Conservation (phyloP, 208 protist genomes). For the Leptomonas pyrrhocoris region DNA sequence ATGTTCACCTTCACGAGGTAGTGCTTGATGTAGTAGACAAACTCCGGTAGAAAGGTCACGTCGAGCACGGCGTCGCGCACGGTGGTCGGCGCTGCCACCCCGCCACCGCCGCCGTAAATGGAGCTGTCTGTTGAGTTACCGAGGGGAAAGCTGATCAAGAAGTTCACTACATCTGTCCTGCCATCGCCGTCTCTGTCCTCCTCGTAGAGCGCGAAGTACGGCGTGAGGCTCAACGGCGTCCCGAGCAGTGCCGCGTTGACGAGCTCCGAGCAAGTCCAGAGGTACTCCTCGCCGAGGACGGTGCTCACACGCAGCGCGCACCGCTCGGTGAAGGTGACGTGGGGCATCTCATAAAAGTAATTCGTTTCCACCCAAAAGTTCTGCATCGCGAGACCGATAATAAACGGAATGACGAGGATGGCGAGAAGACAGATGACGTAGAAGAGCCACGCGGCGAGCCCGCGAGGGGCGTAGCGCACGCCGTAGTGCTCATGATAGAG, state of each 20-base stretch:
- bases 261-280: constrained; percentile 76
- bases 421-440: constrained; percentile 63
- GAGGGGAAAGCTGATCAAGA: constrained; percentile 67
- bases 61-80: constrained; percentile 51
- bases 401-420: constrained; percentile 57
- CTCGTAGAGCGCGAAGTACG: constrained; percentile 66
- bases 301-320: constrained; percentile 69
- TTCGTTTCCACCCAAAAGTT: constrained; percentile 80
- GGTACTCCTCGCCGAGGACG: constrained; percentile 56
- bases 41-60: constrained; percentile 76
- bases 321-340: constrained; percentile 59
- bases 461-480: constrained; percentile 64
- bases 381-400: constrained; percentile 70
- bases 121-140: constrained; percentile 35
- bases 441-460: constrained; percentile 61
- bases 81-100: constrained; percentile 19
- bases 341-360: constrained; percentile 52
- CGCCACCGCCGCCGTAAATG: constrained; percentile 8
- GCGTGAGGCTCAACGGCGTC: constrained; percentile 39
- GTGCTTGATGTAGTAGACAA: constrained; percentile 64
- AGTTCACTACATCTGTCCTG: constrained; percentile 43
- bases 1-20: constrained; percentile 56
- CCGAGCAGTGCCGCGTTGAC: constrained; percentile 59
- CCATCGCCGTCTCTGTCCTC: constrained; percentile 52
- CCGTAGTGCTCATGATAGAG: constrained; percentile 80